phyloP scores from a whole-genome alignment of 495 filamentous ascomycete genomes.

The Oidiodendron maius region DNA sequence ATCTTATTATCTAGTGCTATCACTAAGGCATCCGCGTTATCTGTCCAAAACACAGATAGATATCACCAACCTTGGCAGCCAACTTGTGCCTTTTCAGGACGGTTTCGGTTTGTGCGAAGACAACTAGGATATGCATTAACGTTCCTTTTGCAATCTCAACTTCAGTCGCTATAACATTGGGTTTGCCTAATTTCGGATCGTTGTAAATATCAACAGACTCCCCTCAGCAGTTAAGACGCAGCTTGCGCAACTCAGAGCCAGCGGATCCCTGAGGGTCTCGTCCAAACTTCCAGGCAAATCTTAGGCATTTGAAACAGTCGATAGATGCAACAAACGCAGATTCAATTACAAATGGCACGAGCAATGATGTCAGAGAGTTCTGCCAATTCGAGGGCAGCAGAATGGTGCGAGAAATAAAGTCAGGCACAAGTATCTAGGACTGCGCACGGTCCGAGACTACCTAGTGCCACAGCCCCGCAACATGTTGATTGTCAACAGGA shows the following conservation, averaged over 20 bases:
- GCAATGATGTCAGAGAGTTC: conserved; percentile 20
- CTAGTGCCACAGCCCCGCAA: no score
- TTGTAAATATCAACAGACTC: conserved; percentile 19
- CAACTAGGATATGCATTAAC: conserved; percentile 20
- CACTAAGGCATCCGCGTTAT: conserved; percentile 16
- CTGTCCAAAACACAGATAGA: conserved; percentile 12
- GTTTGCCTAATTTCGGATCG: conserved; percentile 10
- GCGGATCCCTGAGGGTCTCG: conserved; percentile 18
- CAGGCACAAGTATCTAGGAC: no score
- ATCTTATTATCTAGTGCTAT: conserved; percentile 19
- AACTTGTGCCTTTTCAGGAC: conserved; percentile 19
- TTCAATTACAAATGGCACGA: conserved; percentile 34
- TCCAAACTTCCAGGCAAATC: conserved; percentile 33
- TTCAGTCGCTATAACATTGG: neutral
- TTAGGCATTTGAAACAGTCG: conserved; percentile 35
- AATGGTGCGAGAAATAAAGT: no score
- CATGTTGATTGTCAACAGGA: no score
- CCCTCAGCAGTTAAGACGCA: conserved; percentile 26
- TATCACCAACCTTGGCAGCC: conserved; percentile 13
- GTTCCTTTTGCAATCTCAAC: conserved; percentile 17
- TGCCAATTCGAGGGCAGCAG: no score
- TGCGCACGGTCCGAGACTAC: no score
- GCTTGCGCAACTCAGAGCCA: conserved; percentile 28
- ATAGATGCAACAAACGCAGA: conserved; percentile 37
- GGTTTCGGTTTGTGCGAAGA: conserved; percentile 20